phyloP scores from a whole-genome alignment of 1,284 basidiomycete species.

The Papiliotrema flavescens region DNA sequence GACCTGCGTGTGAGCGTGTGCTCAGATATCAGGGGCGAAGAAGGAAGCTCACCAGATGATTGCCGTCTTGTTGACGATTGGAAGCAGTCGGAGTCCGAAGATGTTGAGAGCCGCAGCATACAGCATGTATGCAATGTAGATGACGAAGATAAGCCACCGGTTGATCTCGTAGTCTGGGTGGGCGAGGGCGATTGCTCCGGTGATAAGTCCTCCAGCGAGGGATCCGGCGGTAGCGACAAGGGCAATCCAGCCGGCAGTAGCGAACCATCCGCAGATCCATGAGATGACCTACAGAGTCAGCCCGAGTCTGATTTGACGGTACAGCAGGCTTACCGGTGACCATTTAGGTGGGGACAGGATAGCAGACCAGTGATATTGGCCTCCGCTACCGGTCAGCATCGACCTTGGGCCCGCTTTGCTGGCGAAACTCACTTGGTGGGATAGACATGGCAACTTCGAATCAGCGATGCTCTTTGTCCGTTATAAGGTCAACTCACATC shows the following conservation, averaged over 20 bases:
- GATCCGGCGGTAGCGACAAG: constrained; percentile 8
- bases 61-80: constrained; percentile 34
- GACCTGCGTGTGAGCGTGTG: not conserved
- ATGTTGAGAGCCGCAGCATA: constrained; percentile 31
- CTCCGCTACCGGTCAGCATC: constrained; percentile 25
- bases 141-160: constrained; percentile 22
- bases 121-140: constrained; percentile 24
- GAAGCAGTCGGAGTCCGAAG: constrained; percentile 29
- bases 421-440: not conserved
- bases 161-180: constrained; percentile 31
- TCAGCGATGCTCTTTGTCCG: constrained; percentile 26
- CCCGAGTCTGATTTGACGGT: constrained; percentile 1
- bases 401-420: not conserved
- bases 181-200: constrained; percentile 37
- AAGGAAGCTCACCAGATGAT: constrained; percentile 27
- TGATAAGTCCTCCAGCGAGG: constrained; percentile 2
- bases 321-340: constrained; percentile 27
- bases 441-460: constrained; percentile 16
- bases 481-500: constrained; percentile 17
- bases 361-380: constrained; percentile 42
- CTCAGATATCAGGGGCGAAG: not conserved
- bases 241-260: constrained; percentile 13
- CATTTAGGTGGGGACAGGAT: constrained; percentile 16
- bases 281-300: constrained; percentile 1
- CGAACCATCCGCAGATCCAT: constrained; percentile 3